These are phyloP conservation scores for Cladophialophora carrionii DNA, from an alignment of 2,329 filamentous ascomycete genomes.

Conservation along the genomic window DNA sequence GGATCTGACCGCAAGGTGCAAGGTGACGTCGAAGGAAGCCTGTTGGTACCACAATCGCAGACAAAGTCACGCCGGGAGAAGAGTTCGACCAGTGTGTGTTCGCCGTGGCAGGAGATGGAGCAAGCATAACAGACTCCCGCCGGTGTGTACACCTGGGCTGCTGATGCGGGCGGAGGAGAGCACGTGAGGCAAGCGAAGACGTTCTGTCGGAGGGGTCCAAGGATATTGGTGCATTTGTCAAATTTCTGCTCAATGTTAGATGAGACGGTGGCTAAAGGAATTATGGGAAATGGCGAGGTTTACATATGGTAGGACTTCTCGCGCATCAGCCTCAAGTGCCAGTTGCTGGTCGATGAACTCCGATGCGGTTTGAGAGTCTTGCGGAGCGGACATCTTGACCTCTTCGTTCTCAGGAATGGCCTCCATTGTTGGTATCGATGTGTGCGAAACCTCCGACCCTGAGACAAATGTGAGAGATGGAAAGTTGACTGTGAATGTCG, in stretches of 20 bases:
- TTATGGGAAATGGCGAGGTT: constrained; percentile 39
- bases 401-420: constrained; percentile 22
- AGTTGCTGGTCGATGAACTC: constrained; percentile 88
- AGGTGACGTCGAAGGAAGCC: constrained; percentile 69
- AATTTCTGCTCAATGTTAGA: constrained; percentile 69
- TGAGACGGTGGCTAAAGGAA: constrained; percentile 30
- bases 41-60: constrained; percentile 91
- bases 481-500: not conserved
- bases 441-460: not conserved
- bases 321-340: constrained; percentile 88
- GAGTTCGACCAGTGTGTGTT: constrained; percentile 91
- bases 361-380: constrained; percentile 71
- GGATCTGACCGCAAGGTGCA: constrained; percentile 76
- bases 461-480: not conserved
- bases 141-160: constrained; percentile 65
- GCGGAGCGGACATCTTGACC: constrained; percentile 45
- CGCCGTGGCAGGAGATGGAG: constrained; percentile 93
- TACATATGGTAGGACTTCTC: constrained; percentile 92
- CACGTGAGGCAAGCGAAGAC: constrained; percentile 94
- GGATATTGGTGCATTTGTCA: constrained; percentile 85
- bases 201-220: constrained; percentile 83
- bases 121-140: constrained; percentile 96
- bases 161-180: constrained; percentile 72
- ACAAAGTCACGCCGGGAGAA: constrained; percentile 95
- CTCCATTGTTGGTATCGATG: constrained; percentile 13